Evolutionary conservation across 768 basidiomycete genomes (phyloP).

Genomic region (Kondoa malvinella): DNA sequence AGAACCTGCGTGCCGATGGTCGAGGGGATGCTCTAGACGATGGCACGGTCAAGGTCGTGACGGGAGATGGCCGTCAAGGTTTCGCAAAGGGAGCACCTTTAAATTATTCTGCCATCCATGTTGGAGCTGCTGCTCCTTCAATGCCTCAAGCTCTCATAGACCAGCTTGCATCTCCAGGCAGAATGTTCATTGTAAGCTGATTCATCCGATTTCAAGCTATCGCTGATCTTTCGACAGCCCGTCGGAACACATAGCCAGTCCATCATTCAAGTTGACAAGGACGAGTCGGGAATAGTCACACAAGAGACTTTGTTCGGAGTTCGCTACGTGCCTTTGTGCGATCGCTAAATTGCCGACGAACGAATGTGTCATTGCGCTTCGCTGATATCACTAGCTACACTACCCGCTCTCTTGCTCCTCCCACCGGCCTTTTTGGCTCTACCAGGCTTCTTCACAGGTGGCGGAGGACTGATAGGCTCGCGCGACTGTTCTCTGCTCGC

Average conservation of each 20-base stretch:
- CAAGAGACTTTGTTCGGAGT: slow-evolving; percentile 48
- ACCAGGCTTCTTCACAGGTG: neutral
- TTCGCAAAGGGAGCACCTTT: slow-evolving; percentile 23
- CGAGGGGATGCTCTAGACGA: slow-evolving; percentile 41
- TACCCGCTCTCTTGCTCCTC: neutral
- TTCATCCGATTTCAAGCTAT: neutral
- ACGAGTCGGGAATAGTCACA: slow-evolving; percentile 47
- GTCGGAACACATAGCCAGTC: neutral
- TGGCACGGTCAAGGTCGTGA: slow-evolving; percentile 46
- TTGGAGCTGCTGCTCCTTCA: slow-evolving; percentile 72
- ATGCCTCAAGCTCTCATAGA: slow-evolving; percentile 56
- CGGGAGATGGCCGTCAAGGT: slow-evolving; percentile 68
- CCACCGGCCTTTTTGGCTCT: neutral
- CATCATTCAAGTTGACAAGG: slow-evolving; percentile 66
- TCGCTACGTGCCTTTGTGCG: slow-evolving; percentile 5
- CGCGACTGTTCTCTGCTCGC: neutral
- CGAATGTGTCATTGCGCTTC: neutral
- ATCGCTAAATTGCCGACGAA: too few species aligned
- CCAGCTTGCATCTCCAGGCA: slow-evolving; percentile 35
- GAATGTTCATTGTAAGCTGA: slow-evolving; percentile 4
- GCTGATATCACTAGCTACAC: neutral
- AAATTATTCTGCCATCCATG: slow-evolving; percentile 64
- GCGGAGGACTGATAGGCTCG: neutral
- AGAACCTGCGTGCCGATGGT: slow-evolving; percentile 54
- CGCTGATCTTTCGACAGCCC: neutral